These are phyloP conservation scores for Byssothecium circinans DNA, from an alignment of 2,329 filamentous ascomycete species.

Conservation along the genomic window DNA sequence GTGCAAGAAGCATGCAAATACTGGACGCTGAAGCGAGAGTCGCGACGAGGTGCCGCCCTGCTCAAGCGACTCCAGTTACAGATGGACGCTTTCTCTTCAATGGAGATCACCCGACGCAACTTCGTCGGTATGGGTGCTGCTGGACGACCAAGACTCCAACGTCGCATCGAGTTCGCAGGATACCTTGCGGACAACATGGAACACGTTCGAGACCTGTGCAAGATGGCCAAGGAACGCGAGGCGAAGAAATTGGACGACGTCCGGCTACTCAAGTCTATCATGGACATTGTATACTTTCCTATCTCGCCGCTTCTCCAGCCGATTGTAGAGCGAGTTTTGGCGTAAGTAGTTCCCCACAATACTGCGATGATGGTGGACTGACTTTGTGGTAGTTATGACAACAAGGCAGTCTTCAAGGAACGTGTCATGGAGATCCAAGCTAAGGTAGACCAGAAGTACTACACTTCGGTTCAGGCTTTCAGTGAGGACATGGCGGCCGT, in stretches of 20 bases:
- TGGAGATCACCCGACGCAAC: conserved; percentile 93
- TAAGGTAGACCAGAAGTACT: conserved; percentile 59
- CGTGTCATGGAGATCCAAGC: conserved; percentile 56
- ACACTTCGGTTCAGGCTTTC: conserved; percentile 64
- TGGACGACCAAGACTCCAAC: conserved; percentile 73
- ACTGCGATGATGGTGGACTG: conserved; percentile 5
- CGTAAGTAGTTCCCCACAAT: conserved; percentile 63
- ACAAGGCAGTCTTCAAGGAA: conserved; percentile 57
- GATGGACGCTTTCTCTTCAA: conserved; percentile 94
- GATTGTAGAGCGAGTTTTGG: conserved; percentile 76
- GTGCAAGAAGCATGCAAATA: conserved; percentile 92
- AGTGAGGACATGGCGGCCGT: conserved; percentile 60
- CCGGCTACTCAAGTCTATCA: conserved; percentile 73
- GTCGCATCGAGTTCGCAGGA: conserved; percentile 87
- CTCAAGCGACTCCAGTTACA: conserved; percentile 92
- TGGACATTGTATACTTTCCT: conserved; percentile 91
- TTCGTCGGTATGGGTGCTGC: conserved; percentile 92
- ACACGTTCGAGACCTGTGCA: conserved; percentile 69
- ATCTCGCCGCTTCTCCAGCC: conserved; percentile 74
- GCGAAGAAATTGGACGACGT: conserved; percentile 74
- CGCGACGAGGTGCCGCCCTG: conserved; percentile 84
- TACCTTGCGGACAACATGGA: conserved; percentile 75
- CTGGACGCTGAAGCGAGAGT: conserved; percentile 96
- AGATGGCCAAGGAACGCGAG: conserved; percentile 75
- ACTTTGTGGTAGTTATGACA: conserved; percentile 42